These are phyloP conservation scores for Phascolomyces articulosus DNA, from an alignment of 371 early-diverging fungal species.

Conservation along the genomic window DNA sequence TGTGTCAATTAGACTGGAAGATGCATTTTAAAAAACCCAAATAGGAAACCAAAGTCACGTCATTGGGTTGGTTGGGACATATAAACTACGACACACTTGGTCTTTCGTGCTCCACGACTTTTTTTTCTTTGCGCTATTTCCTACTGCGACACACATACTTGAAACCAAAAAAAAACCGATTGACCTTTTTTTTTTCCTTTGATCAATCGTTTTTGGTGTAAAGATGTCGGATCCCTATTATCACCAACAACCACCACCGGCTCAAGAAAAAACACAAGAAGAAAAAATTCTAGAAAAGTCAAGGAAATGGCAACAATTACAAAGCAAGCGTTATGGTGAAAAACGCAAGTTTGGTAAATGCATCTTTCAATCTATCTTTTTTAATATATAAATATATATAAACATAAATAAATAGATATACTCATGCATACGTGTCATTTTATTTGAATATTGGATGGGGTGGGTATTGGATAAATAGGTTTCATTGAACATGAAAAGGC, in stretches of 20 bases:
- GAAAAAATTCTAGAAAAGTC: slow-evolving; percentile 79
- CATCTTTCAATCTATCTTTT: slow-evolving; percentile 12
- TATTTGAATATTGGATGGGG: not conserved
- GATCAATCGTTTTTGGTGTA: too few relatives aligned
- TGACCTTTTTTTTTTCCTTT: too few relatives aligned
- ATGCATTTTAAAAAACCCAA: too few relatives aligned
- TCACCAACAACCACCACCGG: slow-evolving; percentile 11
- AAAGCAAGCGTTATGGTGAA: slow-evolving; percentile 90
- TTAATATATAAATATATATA: not conserved
- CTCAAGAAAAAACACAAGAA: slow-evolving; percentile 36
- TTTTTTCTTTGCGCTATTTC: too few relatives aligned
- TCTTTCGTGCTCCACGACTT: too few relatives aligned
- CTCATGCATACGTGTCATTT: not conserved
- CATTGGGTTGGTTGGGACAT: too few relatives aligned
- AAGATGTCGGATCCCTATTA: too few relatives aligned
- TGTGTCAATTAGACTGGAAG: too few relatives aligned
- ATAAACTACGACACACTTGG: too few relatives aligned
- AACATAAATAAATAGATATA: not conserved
- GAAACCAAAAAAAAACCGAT: too few relatives aligned
- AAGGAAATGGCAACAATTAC: slow-evolving; percentile 90
- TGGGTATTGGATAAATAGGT: slow-evolving; percentile 33
- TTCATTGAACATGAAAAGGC: slow-evolving; percentile 81
- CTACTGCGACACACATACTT: too few relatives aligned
- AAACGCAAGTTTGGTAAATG: slow-evolving; percentile 89
- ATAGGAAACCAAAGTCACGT: too few relatives aligned